Conservation (phyloP, 2,329 filamentous ascomycete genomes). For the Colletotrichum abscissum region DNA sequence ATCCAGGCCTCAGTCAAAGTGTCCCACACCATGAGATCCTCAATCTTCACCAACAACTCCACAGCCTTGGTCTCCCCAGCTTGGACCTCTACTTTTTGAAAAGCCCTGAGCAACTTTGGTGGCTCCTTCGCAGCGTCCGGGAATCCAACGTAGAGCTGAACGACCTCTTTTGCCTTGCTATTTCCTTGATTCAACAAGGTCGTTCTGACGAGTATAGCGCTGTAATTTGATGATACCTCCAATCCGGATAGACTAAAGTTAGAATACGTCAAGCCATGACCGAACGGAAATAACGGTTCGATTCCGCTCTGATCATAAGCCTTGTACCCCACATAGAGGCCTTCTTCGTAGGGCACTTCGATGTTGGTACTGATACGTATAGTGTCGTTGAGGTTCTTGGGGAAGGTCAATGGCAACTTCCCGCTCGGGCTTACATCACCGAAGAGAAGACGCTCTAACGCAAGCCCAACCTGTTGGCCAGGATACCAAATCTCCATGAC, state of each 20-base stretch:
- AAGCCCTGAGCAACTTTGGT: slow-evolving; percentile 3
- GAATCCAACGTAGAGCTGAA: slow-evolving; percentile 16
- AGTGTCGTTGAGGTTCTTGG: slow-evolving; percentile 14
- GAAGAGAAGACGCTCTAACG: slow-evolving; percentile 22
- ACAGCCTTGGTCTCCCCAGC: neutral
- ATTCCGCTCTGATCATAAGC: slow-evolving; percentile 8
- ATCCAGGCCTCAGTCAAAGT: neutral
- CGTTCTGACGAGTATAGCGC: neutral
- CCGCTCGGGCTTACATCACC: slow-evolving; percentile 28
- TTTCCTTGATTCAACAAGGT: neutral
- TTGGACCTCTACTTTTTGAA: neutral
- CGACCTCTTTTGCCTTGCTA: neutral
- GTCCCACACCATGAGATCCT: neutral
- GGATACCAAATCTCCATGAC: slow-evolving; percentile 29
- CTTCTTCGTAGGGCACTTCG: slow-evolving; percentile 17
- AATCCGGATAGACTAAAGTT: neutral
- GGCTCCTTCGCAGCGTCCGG: slow-evolving; percentile 2
- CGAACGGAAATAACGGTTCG: slow-evolving; percentile 19
- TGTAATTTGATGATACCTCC: neutral
- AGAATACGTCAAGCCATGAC: slow-evolving; percentile 5
- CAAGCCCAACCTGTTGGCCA: slow-evolving; percentile 25
- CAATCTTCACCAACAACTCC: neutral
- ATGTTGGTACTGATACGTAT: slow-evolving; percentile 16
- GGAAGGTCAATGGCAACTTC: slow-evolving; percentile 29
- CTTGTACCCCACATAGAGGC: slow-evolving; percentile 21